Evolutionary conservation across 1,284 basidiomycete genomes (phyloP).

Genomic region (Gomphus sp.): DNA sequence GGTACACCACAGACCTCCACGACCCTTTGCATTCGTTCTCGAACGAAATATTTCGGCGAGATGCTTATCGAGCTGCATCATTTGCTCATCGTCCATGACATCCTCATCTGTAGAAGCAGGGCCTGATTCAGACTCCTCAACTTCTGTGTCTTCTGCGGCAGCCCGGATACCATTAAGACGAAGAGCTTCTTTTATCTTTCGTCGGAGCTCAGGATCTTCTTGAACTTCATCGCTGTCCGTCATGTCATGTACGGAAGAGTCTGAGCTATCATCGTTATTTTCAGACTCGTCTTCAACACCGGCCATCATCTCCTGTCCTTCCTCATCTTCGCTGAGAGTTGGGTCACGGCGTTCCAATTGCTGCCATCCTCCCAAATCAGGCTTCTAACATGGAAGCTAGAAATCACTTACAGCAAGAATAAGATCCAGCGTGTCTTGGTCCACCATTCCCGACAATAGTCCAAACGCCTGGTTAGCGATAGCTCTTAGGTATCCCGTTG

Average conservation of each 20-base stretch:
- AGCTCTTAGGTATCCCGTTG: slow-evolving; percentile 74
- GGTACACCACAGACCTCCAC: not conserved
- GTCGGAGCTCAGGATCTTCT: slow-evolving; percentile 60
- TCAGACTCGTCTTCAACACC: slow-evolving; percentile 35
- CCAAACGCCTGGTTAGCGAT: slow-evolving; percentile 80
- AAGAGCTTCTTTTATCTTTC: slow-evolving; percentile 72
- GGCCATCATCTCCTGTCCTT: slow-evolving; percentile 15
- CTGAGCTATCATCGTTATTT: slow-evolving; percentile 35
- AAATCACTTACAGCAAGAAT: slow-evolving; percentile 66
- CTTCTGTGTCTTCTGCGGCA: slow-evolving; percentile 33
- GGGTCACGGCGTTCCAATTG: slow-evolving; percentile 74
- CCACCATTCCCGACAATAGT: slow-evolving; percentile 61
- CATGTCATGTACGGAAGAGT: slow-evolving; percentile 23
- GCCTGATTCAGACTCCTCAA: slow-evolving; percentile 27
- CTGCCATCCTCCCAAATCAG: slow-evolving; percentile 29
- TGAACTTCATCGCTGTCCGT: slow-evolving; percentile 33
- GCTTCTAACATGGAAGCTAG: not conserved
- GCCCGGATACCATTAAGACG: slow-evolving; percentile 63
- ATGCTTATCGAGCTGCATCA: slow-evolving; percentile 93
- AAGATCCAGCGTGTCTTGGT: slow-evolving; percentile 72
- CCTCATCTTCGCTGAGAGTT: slow-evolving; percentile 20
- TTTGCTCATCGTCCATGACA: slow-evolving; percentile 92
- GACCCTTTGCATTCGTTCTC: slow-evolving; percentile 46
- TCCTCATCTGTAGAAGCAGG: slow-evolving; percentile 48
- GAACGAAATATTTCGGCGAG: slow-evolving; percentile 83